Percentiles rank a stretch among this genome's conserved stretches.
phyloP scores from a whole-genome alignment of 2,329 filamentous ascomycete genomes.

The Setomelanomma holmii region DNA sequence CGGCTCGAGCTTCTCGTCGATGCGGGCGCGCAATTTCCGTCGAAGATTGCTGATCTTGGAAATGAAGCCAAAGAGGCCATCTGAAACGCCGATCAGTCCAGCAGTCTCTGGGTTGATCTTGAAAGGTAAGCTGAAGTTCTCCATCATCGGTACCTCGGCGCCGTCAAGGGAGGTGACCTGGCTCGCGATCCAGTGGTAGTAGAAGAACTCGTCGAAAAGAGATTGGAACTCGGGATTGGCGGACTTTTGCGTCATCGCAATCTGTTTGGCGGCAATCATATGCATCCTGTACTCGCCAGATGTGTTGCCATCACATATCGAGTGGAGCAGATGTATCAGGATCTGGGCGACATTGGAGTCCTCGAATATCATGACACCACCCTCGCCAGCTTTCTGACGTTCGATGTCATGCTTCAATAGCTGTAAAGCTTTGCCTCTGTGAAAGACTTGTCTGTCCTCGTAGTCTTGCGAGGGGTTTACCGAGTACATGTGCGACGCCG shows the following conservation, averaged over 20 bases:
- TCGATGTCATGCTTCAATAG: slow-evolving; percentile 58
- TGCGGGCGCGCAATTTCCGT: slow-evolving; percentile 74
- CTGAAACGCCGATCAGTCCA: slow-evolving; percentile 78
- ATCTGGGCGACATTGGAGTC: slow-evolving; percentile 69
- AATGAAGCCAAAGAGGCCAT: slow-evolving; percentile 80
- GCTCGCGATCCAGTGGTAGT: slow-evolving; percentile 75
- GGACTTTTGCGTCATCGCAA: slow-evolving; percentile 67
- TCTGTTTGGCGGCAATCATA: slow-evolving; percentile 74
- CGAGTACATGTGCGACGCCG: slow-evolving; percentile 74
- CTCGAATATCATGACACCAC: slow-evolving; percentile 50
- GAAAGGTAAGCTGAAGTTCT: slow-evolving; percentile 62
- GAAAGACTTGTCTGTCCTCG: slow-evolving; percentile 58
- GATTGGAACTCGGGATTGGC: slow-evolving; percentile 75
- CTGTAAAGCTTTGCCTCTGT: slow-evolving; percentile 52
- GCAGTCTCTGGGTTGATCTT: slow-evolving; percentile 63
- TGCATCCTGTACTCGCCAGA: slow-evolving; percentile 80
- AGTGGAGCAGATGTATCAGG: slow-evolving; percentile 66
- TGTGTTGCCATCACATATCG: slow-evolving; percentile 66
- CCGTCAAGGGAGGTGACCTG: slow-evolving; percentile 64
- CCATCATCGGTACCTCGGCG: slow-evolving; percentile 60
- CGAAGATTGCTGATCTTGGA: slow-evolving; percentile 80
- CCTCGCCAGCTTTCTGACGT: slow-evolving; percentile 47
- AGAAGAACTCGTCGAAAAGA: slow-evolving; percentile 78
- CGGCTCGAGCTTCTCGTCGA: slow-evolving; percentile 67
- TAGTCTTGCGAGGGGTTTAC: slow-evolving; percentile 59